Percentiles rank a stretch among this genome's conserved stretches.
Evolutionary conservation across 1,284 basidiomycete genomes (phyloP).

Genomic region (Apiotrichum siamense): DNA sequence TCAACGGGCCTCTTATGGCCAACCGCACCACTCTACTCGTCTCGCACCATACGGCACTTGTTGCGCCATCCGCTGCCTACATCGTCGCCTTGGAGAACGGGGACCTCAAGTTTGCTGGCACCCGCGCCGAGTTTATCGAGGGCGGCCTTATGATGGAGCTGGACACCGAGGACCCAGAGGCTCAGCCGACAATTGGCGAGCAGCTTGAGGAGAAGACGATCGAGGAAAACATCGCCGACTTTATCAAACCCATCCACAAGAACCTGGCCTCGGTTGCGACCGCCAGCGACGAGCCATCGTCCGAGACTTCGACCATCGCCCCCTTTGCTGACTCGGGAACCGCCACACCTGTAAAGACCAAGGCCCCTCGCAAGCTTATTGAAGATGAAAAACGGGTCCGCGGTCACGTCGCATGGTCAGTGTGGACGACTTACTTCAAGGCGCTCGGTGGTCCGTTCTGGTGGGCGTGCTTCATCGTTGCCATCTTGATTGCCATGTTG

Average conservation of each 20-base stretch:
- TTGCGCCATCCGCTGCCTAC: conserved; percentile 39
- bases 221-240: conserved; percentile 25
- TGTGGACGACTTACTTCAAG: conserved; percentile 73
- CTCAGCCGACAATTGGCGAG: conserved; percentile 48
- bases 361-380: conserved; percentile 72
- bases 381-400: conserved; percentile 82
- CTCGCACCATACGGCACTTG: conserved; percentile 62
- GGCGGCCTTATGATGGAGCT: conserved; percentile 63
- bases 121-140: conserved; percentile 59
- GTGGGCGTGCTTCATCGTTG: conserved; percentile 63
- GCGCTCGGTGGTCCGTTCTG: conserved; percentile 37
- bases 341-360: conserved; percentile 42
- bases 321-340: conserved; percentile 32
- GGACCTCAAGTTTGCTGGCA: conserved; percentile 67
- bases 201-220: conserved; percentile 45
- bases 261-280: conserved; percentile 23
- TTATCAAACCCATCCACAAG: conserved; percentile 35
- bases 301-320: conserved; percentile 42
- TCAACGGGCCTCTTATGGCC: conserved; percentile 74
- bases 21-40: conserved; percentile 78
- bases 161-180: conserved; percentile 55
- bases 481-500: conserved; percentile 60
- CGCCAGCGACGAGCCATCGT: conserved; percentile 25
- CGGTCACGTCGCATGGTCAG: conserved; percentile 68
- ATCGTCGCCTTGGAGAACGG: conserved; percentile 73